Evolutionary conservation across 345 rosid genomes (phyloP), one percentile per base, ranked within the genome.

Genomic region (Eucalyptus sideroxylon): DNA sequence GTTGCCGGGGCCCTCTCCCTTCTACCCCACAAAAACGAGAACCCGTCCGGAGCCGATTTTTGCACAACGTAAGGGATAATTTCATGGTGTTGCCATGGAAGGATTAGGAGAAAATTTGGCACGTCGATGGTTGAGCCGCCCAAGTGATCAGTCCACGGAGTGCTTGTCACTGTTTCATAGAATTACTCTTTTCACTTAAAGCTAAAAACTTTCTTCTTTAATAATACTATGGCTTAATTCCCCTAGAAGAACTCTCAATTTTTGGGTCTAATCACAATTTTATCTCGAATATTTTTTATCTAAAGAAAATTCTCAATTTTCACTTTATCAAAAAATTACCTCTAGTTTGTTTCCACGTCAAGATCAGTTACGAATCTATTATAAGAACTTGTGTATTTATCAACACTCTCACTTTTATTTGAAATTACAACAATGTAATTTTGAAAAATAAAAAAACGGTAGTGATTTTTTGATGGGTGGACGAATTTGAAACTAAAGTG

Each of bases 351-450:
- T 16, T 62, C 16, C 15, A 27, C 8, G 4, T 62, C 9, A 30
- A 12, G 0, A 3, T 62, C 0, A 6, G 1, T 62, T 62, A 1
- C 0, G 4, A 1, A 12, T 27, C 8, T 30, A 6, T 13, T 30
- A 0, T 62, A 17, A 6, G 0, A 65, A 65, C 2, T 14, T 14
- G 9, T 4, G 9, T 65, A 9, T 65, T n/a, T 16, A 15, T 65
- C 1, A 1, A 65, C 5, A 30, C 67, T 16, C 19, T n/a, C 21
- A 4, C 72, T 8, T n/a, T 30, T 7, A 7, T 65, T 30, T n/a
- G 19, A n/a, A 65, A 65, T 31, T 14, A n/a, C 19, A 65, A 65
- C 17, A 14, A 15, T 2, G 0, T 65, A 15, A 65, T 14, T 65
- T 30, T 30, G 19, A 13, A 14, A 30, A 30, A 27, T 26, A 16